Evolutionary conservation across 148 eudicot genomes (phyloP), one percentile per base, ranked within the genome.

Genomic region (Tetragonia tetragonoides): DNA sequence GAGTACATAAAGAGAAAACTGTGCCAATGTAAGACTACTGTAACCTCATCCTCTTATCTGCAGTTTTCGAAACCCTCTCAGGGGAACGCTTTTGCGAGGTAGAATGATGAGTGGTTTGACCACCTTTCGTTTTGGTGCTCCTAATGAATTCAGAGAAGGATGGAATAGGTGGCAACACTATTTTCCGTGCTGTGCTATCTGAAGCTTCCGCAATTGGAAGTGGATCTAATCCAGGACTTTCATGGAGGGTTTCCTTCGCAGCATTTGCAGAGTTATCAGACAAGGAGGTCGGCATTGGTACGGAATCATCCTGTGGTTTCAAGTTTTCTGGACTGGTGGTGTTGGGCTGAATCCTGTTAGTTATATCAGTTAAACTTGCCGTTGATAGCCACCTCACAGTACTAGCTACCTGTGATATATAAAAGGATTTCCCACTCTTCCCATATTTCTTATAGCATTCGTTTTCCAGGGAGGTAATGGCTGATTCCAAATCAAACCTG

Each of bases 321-420:
- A 21, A 42, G 51, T 66, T 61, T 42, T 83, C 84, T 7, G 51
- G 21, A 68, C 78, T 44, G 37, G 83, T 37, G 59, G 37, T 64
- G 41, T 78, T 34, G 41, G 54, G 67, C 61, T 76, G 66, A 72
- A 64, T 60, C 84, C 90, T 85, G 63, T 82, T 72, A 16, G 80
- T 83, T 49, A 94, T 34, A 51, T 89, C 97, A 18, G 76, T 66
- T 49, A 82, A 54, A 49, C 64, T 84, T 17, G 92, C 88, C 47
- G 89, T 82, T 40, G 98, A 89, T 66, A 94, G 84, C 98, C 98
- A 94, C 80, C 98, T 83, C 74, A 87, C 93, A 20, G 95, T 94
- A 73, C 95, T 86, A 47, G 98, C 97, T 83, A 94, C 82, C 87
- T 94, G 93, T 11, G 98, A 94, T 49, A 87, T 77, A 79, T 94